These are phyloP conservation scores for Wickerhamomyces alni DNA, from an alignment of 805 yeast species.

Conservation along the genomic window DNA sequence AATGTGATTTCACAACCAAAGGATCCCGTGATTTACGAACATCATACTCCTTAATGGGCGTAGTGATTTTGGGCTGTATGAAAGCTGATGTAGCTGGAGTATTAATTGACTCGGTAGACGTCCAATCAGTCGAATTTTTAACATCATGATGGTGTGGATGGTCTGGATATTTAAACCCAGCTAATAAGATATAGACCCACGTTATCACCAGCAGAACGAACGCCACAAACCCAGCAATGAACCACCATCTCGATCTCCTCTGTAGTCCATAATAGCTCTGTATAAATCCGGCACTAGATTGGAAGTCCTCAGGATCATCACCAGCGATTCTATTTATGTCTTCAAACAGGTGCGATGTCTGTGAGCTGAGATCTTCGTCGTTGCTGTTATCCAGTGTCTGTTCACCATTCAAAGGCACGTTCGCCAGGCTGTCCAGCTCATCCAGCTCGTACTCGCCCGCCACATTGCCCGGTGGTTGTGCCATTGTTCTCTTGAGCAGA, in stretches of 20 bases:
- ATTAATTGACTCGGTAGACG: not conserved
- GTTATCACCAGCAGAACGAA: not conserved
- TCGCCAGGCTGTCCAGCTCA: not conserved
- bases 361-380: not conserved
- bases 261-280: not conserved
- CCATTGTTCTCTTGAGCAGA: no score
- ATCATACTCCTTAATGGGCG: conserved; percentile 4
- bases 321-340: conserved; percentile 22
- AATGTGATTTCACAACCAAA: conserved; percentile 5
- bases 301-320: conserved; percentile 2
- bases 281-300: conserved; percentile 1
- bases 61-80: not conserved
- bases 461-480: no score
- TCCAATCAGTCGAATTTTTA: not conserved
- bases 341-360: conserved; percentile 27
- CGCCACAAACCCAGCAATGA: no score
- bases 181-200: conserved; percentile 4
- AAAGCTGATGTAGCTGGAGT: not conserved
- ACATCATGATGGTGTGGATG: not conserved
- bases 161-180: not conserved
- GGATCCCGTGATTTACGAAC: conserved; percentile 5
- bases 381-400: no score
- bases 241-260: not conserved
- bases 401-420: not conserved
- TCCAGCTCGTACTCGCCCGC: not conserved